Base-by-base conservation (phyloP, 352 stramenopile species). In the Pythium biforme region DNA sequence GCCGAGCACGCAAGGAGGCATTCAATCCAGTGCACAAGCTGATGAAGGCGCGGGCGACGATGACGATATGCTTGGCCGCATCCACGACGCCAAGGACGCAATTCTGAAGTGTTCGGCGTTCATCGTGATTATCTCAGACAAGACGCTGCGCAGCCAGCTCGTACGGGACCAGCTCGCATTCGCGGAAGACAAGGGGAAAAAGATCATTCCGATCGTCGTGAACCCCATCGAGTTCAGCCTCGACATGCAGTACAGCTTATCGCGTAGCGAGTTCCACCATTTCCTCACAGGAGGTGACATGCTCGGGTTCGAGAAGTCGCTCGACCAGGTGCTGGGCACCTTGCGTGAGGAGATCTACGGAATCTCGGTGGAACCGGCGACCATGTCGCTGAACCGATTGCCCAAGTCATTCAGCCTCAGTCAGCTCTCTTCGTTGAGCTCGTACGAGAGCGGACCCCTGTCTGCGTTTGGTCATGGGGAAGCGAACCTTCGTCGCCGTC, bases 101-200 rank as follows among this genome's bases (percentile, higher is more conserved):
- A 93, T 94, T 66, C 73, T 92, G 31, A 89, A 91, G 57, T 94
- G 83, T 59, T 89, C 80, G 8, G 79, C 74, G 0, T 92, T 92
- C 54, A 74, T 91, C 6, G 55, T 92, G 29, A 72, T 94, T 17
- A 52, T 94, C 0, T 92, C 83, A 2, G 78, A 89, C 37, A 89
- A 92, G 55, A 94, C 84, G 0, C 41, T 92, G 23, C 55, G 68
- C 6, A 92, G 79, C 43, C 80, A 94, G 50, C 55, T 92, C 1
- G 76, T 92, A 22, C 87, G 83, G 48, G 83, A 92, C 50, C 83
- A 94, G 56, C 69, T 94, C 15, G 83, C 86, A 14, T 94, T 92
- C 47, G 86, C 83, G 0, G 86, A 94, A 62, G 83, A 92, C 70
- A 94, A 94, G 59, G 83, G 85, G 51, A 92, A 92, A 64, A 82